Percentiles rank a stretch among this genome's conserved stretches.
Evolutionary conservation across 2,329 filamentous ascomycete genomes (phyloP).

Genomic region (Phaeomoniella chlamydospora): DNA sequence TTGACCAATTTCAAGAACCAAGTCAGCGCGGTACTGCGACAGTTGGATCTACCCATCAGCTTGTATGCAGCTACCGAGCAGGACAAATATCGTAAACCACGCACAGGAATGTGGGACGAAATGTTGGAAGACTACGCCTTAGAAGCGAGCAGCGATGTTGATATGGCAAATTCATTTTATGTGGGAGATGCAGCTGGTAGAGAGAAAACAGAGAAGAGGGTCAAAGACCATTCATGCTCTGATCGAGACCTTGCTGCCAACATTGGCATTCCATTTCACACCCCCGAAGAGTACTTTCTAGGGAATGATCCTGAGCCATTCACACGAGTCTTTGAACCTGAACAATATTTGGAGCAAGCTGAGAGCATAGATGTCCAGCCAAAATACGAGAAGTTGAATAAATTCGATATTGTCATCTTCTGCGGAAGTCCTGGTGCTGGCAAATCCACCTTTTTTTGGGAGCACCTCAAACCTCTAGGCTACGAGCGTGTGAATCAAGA

Average conservation of each 20-base stretch:
- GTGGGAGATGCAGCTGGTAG: slow-evolving; percentile 68
- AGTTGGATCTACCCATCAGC: slow-evolving; percentile 60
- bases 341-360: slow-evolving; percentile 30
- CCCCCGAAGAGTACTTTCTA: slow-evolving; percentile 87
- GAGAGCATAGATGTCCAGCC: slow-evolving; percentile 8
- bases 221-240: slow-evolving; percentile 43
- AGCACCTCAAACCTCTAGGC: slow-evolving; percentile 57
- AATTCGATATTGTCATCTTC: slow-evolving; percentile 66
- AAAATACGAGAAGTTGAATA: slow-evolving; percentile 43
- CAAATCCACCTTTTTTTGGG: slow-evolving; percentile 85
- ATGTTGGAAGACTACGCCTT: slow-evolving; percentile 48
- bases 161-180: slow-evolving; percentile 61
- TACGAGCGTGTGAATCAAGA: slow-evolving; percentile 89
- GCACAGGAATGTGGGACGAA: slow-evolving; percentile 75
- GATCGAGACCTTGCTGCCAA: slow-evolving; percentile 77
- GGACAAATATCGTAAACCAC: slow-evolving; percentile 75
- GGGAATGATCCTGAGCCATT: slow-evolving; percentile 52
- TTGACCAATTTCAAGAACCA: slow-evolving; percentile 74
- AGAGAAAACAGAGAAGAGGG: slow-evolving; percentile 26
- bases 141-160: slow-evolving; percentile 40
- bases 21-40: slow-evolving; percentile 50
- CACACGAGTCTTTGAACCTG: slow-evolving; percentile 56
- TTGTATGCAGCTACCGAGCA: slow-evolving; percentile 77
- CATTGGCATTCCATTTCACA: slow-evolving; percentile 63
- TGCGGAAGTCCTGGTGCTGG: slow-evolving; percentile 81